Evolutionary conservation across 352 stramenopile genomes (phyloP), one percentile per base, ranked within the genome.

Genomic region (Globisporangium solare): DNA sequence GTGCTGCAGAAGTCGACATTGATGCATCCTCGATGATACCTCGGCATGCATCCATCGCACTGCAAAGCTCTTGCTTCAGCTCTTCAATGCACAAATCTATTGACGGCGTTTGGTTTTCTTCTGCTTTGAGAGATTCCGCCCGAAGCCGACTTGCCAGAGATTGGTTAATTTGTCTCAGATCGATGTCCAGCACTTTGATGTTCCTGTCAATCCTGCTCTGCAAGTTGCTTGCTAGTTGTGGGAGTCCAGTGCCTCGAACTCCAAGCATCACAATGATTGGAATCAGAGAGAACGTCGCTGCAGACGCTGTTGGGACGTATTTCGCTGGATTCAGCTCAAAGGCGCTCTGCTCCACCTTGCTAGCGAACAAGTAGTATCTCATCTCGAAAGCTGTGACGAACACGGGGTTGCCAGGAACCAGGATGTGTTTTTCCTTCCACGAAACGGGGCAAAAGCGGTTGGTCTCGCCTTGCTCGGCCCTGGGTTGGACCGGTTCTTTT

Each of bases 401-500:
- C 20, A 64, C 39, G 3, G 73, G 56, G 0, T 67, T 49, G 17
- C 82, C 82, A 51, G 79, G 76, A 11, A 84, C 56, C 11, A 89
- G 56, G 1, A 70, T 11, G 0, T 58, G 50, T 48, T 72, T 75
- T 0, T 52, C 66, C 17, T 24, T 11, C 81, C 77, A 92, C n/a
- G 75, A 69, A 13, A 92, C 81, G 7, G 77, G 60, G 15, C 81
- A 92, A 48, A 81, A 92, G 10, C 67, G 78, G 3, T 58, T 75
- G 20, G 71, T 83, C 47, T 85, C 79, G 6, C 80, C 80, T 15
- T 82, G 68, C 2, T 52, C 21, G 8, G 21, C 12, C n/a, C 13
- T 21, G 4, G 20, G 31, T 31, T 58, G 18, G 17, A 20, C 21
- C n/a, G 21, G 21, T 7, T 43, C 48, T 7, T 35, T 6, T 35